Base-by-base conservation (phyloP, 2,329 filamentous ascomycete genomes). In the Alternaria triticimaculans region DNA sequence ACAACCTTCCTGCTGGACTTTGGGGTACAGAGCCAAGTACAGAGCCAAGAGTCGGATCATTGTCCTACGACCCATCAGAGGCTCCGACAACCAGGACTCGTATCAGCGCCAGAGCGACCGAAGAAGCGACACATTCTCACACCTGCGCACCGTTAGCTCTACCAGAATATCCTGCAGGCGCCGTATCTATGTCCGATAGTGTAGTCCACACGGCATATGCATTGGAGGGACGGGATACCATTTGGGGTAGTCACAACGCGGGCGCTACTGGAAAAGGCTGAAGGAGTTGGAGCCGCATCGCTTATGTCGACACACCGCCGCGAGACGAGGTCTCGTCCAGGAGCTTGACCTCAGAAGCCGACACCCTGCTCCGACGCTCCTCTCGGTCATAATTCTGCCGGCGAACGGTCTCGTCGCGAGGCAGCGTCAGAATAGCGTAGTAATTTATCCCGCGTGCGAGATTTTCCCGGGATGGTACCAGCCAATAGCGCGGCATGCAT, bases 1-100 rank as follows among this genome's bases (percentile, higher is more conserved):
- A 37, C 33, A 90, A 96, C 3, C 95, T 96, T 75, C 94, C 91
- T 92, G 92, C 0, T 20, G 90, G 92, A 0, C 73, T 96, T 0
- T 93, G 91, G 0, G 92, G 92, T 0, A 89, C 30, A 37, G 33
- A 37, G 33, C 33, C 33, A 37, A 37, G 33, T 37, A 9, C 14
- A 37, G 33, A 0, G 96, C 93, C 79, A 93, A 91, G 0, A 92
- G 92, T 0, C 84, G 91, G 72, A 92, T 96, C 18, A 91, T 89
- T 0, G 87, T 87, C 18, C 93, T 92, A 0, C 76, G 91, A 94
- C 72, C 85, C 90, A 3, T 89, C 87, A 0, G 87, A 84, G 62
- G 28, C 44, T n/a, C 84, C 88, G 2, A 88, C 90, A 0, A 74
- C 91, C 91, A 0, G 90, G 94, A 70, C 80, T 94, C 20, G 94